phyloP scores from a whole-genome alignment of 331 rosid species.

The Erythrophleum ivorense region DNA sequence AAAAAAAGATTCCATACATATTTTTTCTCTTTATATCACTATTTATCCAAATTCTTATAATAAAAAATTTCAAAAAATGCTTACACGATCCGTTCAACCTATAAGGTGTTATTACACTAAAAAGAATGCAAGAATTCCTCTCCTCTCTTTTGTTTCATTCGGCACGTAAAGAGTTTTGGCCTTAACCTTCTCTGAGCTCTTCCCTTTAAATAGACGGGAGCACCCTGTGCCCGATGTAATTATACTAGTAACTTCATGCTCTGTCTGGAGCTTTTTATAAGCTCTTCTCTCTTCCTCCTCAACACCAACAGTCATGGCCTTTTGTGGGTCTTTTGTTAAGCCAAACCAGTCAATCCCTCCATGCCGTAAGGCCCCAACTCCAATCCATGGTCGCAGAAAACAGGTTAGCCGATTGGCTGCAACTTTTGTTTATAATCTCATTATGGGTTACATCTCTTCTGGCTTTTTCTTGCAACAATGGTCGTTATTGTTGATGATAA shows the following conservation, averaged over 20 bases:
- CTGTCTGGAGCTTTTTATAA: background rate
- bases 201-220: background rate
- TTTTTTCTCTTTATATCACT: too few species aligned
- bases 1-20: too few species aligned
- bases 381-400: slow-evolving; percentile 40
- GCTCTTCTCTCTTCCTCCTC: slow-evolving; percentile 34
- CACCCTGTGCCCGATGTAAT: background rate
- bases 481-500: background rate
- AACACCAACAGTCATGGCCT: slow-evolving; percentile 50
- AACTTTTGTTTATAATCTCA: background rate
- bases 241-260: background rate
- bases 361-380: slow-evolving; percentile 27
- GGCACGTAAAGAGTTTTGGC: too few species aligned
- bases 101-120: background rate
- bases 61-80: too few species aligned
- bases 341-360: slow-evolving; percentile 48
- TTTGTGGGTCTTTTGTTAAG: slow-evolving; percentile 42
- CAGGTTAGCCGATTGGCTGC: slow-evolving; percentile 45
- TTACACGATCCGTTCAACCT: too few species aligned
- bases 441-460: slow-evolving; percentile 23
- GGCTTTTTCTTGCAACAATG: slow-evolving; percentile 9
- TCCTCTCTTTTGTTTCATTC: background rate
- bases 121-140: background rate
- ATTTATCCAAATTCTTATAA: too few species aligned
- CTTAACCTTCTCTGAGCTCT: background rate